A percentile compares a stretch with the other conserved stretches of the same genome.
Conservation (phyloP, 192 early-diverging fungal genomes). For the Backusella sp. region DNA sequence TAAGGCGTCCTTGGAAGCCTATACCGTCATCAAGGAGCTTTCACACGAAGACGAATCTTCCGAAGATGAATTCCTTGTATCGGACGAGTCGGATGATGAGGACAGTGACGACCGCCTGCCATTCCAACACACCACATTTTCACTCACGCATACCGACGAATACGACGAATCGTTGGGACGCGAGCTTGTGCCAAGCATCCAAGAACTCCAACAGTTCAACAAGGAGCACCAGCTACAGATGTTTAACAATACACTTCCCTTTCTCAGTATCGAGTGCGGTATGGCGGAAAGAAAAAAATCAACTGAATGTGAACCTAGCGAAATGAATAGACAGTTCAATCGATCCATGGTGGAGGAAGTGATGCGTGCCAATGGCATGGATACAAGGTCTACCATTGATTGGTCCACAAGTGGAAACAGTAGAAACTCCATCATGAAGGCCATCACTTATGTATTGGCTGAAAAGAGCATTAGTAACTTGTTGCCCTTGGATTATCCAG, state of each 20-base stretch:
- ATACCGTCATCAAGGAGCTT: constrained; percentile 47
- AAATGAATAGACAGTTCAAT: not conserved
- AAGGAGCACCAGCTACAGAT: constrained; percentile 19
- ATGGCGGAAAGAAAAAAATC: not conserved
- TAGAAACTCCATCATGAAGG: constrained; percentile 67
- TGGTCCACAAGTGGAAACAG: constrained; percentile 31
- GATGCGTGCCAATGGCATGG: not conserved
- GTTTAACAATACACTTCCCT: constrained; percentile 12
- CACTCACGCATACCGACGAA: constrained; percentile 53
- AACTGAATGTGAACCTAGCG: not conserved
- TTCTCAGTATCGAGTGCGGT: constrained; percentile 21
- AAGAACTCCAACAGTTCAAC: constrained; percentile 17
- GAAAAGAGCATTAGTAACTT: constrained; percentile 64
- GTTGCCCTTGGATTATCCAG: constrained; percentile 70
- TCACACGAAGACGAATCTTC: constrained; percentile 43
- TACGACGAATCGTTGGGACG: constrained; percentile 44
- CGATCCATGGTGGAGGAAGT: not conserved
- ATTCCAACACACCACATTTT: constrained; percentile 40
- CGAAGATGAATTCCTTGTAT: constrained; percentile 48
- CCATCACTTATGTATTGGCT: constrained; percentile 68
- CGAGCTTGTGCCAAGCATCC: constrained; percentile 11
- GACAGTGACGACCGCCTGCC: not conserved
- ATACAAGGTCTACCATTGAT: constrained; percentile 7
- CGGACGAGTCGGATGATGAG: constrained; percentile 28
- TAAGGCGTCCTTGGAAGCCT: constrained; percentile 51